These are phyloP conservation scores for Ustilago bromivora DNA, from an alignment of 1,284 basidiomycete genomes.

Conservation along the genomic window DNA sequence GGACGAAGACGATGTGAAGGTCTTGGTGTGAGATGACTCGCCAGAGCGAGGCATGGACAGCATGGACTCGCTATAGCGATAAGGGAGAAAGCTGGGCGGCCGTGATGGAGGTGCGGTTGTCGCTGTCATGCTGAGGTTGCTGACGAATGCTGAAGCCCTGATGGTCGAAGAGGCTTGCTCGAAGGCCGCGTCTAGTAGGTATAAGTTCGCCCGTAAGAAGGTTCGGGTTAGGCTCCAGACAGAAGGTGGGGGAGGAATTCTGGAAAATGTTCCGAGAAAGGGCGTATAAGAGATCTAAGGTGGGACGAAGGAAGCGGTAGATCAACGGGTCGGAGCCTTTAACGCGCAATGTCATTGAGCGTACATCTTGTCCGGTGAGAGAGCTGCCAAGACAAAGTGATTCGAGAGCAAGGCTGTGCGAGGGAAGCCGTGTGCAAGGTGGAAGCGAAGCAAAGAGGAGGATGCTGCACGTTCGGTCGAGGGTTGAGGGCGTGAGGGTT, in stretches of 20 bases:
- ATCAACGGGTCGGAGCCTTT: conserved; percentile 14
- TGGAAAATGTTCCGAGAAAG: conserved; percentile 1
- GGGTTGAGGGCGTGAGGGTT: conserved; percentile 24
- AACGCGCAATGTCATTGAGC: conserved; percentile 11
- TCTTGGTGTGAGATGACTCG: conserved; percentile 12
- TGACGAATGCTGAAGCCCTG: neutral
- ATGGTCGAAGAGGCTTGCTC: neutral
- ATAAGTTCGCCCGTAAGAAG: neutral
- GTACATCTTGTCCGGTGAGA: conserved; percentile 4
- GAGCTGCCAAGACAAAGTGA: conserved; percentile 6
- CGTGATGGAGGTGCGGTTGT: conserved; percentile 19
- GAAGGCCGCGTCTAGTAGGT: neutral
- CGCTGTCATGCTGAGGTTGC: conserved; percentile 17
- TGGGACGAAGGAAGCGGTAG: neutral
- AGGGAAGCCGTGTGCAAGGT: neutral
- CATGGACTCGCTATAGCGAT: conserved; percentile 23
- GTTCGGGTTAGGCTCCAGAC: neutral
- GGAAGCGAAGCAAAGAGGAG: neutral
- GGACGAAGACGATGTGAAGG: conserved; percentile 5
- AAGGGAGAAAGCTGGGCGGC: conserved; percentile 15
- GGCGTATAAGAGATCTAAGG: neutral
- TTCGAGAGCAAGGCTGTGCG: neutral
- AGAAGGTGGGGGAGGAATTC: neutral
- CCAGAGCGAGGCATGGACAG: conserved; percentile 17
- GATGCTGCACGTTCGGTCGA: conserved; percentile 11